Evolutionary conservation across 75 land plant genomes (phyloP).

Genomic region (Selaginella tamariscina): DNA sequence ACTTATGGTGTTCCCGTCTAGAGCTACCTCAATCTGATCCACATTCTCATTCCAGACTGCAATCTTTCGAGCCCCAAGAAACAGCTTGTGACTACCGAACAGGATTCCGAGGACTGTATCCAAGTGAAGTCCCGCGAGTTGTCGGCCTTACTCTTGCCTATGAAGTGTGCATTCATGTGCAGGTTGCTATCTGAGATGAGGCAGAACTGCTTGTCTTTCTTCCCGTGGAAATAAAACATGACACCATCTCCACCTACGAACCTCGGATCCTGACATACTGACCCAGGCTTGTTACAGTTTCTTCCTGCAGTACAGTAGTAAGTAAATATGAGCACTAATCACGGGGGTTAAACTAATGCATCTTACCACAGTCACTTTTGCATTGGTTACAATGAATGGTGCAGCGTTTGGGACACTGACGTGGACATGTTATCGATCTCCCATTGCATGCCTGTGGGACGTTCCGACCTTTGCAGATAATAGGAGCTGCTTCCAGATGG

Average conservation of each 20-base stretch:
- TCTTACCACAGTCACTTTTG: no score
- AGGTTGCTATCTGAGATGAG: background rate
- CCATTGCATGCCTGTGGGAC: no score
- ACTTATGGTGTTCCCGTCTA: background rate
- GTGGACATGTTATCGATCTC: no score
- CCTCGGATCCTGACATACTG: background rate
- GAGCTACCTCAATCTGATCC: background rate
- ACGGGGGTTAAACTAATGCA: no score
- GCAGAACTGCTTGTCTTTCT: background rate
- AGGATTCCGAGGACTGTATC: background rate
- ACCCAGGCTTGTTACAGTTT: background rate
- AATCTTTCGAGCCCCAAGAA: background rate
- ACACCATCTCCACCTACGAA: background rate
- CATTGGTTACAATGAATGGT: no score
- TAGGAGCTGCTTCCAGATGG: no score
- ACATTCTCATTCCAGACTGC: background rate
- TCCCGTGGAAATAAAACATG: background rate
- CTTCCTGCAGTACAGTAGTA: no score
- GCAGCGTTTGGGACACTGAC: no score
- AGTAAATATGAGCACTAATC: no score
- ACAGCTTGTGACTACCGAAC: background rate
- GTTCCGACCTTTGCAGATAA: no score
- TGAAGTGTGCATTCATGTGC: background rate
- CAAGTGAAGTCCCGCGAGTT: background rate
- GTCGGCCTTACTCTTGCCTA: background rate